A percentile compares a stretch with the other conserved stretches of the same genome.
Conservation (phyloP, 371 early-diverging fungal genomes). For the Mortierella polycephala region DNA sequence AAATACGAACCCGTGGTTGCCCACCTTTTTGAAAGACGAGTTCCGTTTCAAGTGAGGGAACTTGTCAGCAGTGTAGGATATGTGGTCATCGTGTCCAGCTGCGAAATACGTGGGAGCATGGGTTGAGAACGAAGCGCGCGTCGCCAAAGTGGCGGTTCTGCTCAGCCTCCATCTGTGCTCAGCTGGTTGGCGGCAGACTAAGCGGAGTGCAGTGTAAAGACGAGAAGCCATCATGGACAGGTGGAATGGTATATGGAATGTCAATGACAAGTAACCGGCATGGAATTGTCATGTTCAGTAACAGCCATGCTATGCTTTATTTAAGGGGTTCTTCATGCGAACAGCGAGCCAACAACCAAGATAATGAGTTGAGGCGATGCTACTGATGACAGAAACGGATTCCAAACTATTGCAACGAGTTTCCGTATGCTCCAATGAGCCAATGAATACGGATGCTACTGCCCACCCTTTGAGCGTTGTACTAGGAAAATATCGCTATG, state of each 20-base stretch:
- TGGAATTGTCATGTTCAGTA: no score
- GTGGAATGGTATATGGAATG: neutral
- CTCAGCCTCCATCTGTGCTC: neutral
- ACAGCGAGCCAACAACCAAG: neutral
- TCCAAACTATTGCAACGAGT: no score
- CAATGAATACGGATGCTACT: no score
- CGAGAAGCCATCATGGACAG: conserved; percentile 7
- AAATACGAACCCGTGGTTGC: neutral
- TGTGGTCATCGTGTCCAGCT: conserved; percentile 1
- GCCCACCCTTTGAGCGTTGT: no score
- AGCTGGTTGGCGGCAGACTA: neutral
- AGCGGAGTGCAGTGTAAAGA: conserved; percentile 4
- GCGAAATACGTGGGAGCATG: conserved; percentile 3
- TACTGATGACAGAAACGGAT: no score
- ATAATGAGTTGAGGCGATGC: no score
- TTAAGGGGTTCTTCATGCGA: conserved; percentile 3
- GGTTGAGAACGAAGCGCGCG: conserved; percentile 20
- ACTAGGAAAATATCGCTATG: neutral
- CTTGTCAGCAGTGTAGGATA: conserved; percentile 22
- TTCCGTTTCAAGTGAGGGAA: conserved; percentile 55
- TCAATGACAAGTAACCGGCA: no score
- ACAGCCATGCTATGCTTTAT: neutral
- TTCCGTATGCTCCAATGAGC: neutral
- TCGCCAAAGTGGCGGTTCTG: conserved; percentile 4
- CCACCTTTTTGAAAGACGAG: conserved; percentile 65